These are phyloP conservation scores for Rhizopus delemar DNA, from an alignment of 371 early-diverging fungal species.

Conservation along the genomic window DNA sequence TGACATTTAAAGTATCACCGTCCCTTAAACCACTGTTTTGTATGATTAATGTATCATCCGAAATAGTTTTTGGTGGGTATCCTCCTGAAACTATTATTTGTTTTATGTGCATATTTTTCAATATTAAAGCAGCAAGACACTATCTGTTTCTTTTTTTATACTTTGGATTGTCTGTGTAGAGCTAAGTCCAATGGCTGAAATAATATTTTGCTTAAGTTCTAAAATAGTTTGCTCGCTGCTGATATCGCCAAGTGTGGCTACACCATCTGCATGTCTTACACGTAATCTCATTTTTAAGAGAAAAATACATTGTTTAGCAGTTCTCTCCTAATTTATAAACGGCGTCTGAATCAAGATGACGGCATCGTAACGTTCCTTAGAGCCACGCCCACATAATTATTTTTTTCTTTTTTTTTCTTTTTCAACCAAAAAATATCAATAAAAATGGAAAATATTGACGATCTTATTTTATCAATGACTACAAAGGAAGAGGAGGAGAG, in stretches of 20 bases:
- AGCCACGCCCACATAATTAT: not conserved
- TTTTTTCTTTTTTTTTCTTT: conserved; percentile 9
- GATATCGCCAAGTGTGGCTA: conserved; percentile 32
- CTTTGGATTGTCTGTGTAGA: conserved; percentile 20
- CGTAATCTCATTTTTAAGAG: conserved; percentile 45
- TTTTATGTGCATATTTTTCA: too few species aligned
- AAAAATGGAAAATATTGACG: conserved; percentile 25
- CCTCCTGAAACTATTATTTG: conserved; percentile 40
- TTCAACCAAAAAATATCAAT: not conserved
- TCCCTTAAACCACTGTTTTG: conserved; percentile 26
- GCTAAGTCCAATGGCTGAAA: conserved; percentile 5
- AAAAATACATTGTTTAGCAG: too few species aligned
- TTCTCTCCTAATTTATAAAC: not conserved
- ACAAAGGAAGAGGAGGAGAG: conserved; percentile 21
- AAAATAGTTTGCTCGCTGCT: conserved; percentile 29
- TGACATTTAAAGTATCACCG: conserved; percentile 42
- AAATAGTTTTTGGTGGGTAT: conserved; percentile 42
- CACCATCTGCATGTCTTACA: conserved; percentile 47
- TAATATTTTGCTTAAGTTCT: conserved; percentile 23
- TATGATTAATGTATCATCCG: conserved; percentile 18
- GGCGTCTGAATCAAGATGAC: not conserved
- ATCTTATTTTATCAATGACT: conserved; percentile 32
- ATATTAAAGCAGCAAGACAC: too few species aligned
- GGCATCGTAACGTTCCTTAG: not conserved
- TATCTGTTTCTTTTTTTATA: not conserved